These are phyloP conservation scores for Daldinia vernicosa DNA, from an alignment of 495 filamentous ascomycete genomes.

Conservation along the genomic window DNA sequence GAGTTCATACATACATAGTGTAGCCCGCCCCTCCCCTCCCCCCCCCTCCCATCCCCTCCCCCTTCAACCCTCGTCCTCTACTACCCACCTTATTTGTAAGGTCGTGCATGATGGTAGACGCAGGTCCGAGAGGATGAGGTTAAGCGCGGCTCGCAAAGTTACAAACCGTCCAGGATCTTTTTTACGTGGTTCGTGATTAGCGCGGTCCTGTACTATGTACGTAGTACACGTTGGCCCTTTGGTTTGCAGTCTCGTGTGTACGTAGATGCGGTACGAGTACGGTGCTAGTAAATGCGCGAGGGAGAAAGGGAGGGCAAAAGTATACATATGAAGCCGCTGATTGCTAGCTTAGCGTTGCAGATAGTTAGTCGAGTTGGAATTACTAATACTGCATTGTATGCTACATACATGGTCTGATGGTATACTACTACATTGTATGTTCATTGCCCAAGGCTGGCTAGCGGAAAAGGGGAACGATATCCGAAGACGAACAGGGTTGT, in stretches of 20 bases:
- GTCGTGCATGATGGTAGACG: conserved; percentile 41
- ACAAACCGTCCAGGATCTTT: conserved; percentile 30
- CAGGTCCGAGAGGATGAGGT: conserved; percentile 46
- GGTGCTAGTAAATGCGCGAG: not conserved
- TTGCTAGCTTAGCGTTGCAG: conserved; percentile 18
- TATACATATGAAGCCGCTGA: not conserved
- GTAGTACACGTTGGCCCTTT: conserved; percentile 26
- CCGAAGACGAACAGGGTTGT: conserved; percentile 23
- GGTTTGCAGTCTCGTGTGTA: conserved; percentile 29
- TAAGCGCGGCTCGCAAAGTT: conserved; percentile 42
- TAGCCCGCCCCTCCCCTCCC: not conserved
- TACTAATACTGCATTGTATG: not conserved
- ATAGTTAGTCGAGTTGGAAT: conserved; percentile 1
- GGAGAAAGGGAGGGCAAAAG: not conserved
- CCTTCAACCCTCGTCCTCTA: conserved; percentile 9
- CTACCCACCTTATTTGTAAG: conserved; percentile 43
- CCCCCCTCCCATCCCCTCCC: conserved; percentile 16
- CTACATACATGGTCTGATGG: too few relatives aligned
- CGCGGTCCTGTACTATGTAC: conserved; percentile 20
- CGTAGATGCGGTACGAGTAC: not conserved
- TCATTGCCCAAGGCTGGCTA: conserved; percentile 3
- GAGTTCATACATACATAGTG: not conserved
- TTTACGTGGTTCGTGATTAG: conserved; percentile 29
- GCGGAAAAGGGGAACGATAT: conserved; percentile 12
- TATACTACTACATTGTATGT: not conserved